Conservation (phyloP, 106 monocot species). For the Ottelia alismoides region DNA sequence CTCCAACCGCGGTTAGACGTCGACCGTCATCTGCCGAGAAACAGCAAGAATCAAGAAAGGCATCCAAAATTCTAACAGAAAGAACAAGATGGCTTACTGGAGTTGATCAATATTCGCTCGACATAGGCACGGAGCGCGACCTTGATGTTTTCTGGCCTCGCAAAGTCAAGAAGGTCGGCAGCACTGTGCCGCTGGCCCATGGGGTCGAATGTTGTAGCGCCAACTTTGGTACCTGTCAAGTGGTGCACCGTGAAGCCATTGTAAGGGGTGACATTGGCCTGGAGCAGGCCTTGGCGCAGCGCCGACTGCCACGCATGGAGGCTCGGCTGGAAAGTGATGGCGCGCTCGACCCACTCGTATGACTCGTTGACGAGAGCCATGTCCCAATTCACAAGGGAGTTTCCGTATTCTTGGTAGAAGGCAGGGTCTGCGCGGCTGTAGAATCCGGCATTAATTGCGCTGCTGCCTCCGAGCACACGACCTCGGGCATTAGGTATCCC, state of each 20-base stretch:
- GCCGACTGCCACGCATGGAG: constrained; percentile 63
- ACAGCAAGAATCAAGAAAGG: neutral
- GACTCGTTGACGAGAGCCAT: constrained; percentile 15
- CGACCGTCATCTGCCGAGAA: constrained; percentile 1
- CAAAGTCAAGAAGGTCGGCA: constrained; percentile 57
- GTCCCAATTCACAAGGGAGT: constrained; percentile 13
- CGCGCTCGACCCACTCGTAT: constrained; percentile 24
- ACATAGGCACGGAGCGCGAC: constrained; percentile 65
- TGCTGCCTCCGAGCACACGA: constrained; percentile 22
- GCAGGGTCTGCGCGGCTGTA: constrained; percentile 14
- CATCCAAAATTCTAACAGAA: too few species aligned
- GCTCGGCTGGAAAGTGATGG: constrained; percentile 30
- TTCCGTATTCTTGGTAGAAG: constrained; percentile 6
- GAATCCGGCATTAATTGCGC: constrained; percentile 21
- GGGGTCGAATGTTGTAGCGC: constrained; percentile 63
- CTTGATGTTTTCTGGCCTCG: constrained; percentile 31
- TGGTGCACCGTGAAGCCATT: constrained; percentile 79
- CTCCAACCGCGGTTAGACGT: constrained; percentile 35
- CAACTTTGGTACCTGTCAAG: constrained; percentile 70
- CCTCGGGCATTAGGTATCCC: constrained; percentile 21
- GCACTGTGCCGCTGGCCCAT: constrained; percentile 55
- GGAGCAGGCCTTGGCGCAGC: constrained; percentile 46
- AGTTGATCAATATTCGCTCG: constrained; percentile 43
- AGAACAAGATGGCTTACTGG: too few species aligned
- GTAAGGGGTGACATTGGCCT: constrained; percentile 64